Percentiles rank a stretch among this genome's conserved stretches.
These are phyloP conservation scores for Auricularia cornea DNA, from an alignment of 768 basidiomycete genomes.

Conservation along the genomic window DNA sequence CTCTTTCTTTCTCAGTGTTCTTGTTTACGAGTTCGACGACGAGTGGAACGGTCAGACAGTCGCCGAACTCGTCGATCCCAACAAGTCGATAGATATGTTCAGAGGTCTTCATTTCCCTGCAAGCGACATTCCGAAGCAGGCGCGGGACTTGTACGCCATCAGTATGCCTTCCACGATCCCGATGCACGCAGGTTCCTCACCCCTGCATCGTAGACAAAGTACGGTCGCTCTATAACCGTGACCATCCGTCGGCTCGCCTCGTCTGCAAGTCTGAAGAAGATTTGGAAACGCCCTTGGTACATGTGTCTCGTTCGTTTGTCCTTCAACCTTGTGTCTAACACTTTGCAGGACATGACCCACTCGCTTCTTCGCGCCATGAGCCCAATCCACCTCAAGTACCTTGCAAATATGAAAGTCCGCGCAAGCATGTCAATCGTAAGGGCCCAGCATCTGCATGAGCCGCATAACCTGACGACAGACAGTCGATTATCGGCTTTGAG, in stretches of 20 bases:
- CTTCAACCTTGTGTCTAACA: no score
- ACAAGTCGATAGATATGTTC: constrained; percentile 64
- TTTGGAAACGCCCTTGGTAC: constrained; percentile 55
- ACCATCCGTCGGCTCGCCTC: constrained; percentile 63
- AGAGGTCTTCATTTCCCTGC: constrained; percentile 67
- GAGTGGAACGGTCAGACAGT: constrained; percentile 72
- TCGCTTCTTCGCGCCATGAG: constrained; percentile 81
- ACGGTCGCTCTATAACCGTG: constrained; percentile 64
- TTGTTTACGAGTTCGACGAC: constrained; percentile 80
- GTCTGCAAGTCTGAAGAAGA: constrained; percentile 56
- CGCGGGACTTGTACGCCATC: constrained; percentile 59
- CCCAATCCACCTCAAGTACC: constrained; percentile 75
- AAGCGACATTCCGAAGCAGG: constrained; percentile 60
- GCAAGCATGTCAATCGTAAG: constrained; percentile 80
- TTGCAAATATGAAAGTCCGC: constrained; percentile 74
- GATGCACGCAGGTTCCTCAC: not conserved
- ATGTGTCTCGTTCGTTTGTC: no score
- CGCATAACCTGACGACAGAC: no score
- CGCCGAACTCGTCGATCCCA: constrained; percentile 74
- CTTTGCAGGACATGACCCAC: constrained; percentile 81
- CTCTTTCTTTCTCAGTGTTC: constrained; percentile 26
- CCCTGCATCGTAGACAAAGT: constrained; percentile 55
- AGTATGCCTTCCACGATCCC: constrained; percentile 32
- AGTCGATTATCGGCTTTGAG: constrained; percentile 76
- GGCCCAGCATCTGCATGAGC: no score